A percentile compares a stretch with the other conserved stretches of the same genome.
Evolutionary conservation across 2,329 filamentous ascomycete genomes (phyloP).

Genomic region (Clarireedia hainanense): DNA sequence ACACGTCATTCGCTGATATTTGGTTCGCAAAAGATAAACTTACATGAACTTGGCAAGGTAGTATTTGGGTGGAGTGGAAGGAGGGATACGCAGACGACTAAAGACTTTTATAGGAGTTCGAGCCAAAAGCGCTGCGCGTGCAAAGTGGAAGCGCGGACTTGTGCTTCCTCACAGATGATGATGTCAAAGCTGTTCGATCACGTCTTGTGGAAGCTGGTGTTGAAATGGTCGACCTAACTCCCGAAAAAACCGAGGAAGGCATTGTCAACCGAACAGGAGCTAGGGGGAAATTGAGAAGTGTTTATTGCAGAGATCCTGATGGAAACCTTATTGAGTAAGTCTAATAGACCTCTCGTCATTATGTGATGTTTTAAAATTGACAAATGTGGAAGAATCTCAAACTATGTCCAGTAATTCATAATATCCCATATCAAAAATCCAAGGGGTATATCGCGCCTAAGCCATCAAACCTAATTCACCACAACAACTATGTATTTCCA

Average conservation of each 20-base stretch:
- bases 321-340: slow-evolving; percentile 52
- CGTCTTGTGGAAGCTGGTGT: slow-evolving; percentile 37
- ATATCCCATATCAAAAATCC: background rate
- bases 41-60: slow-evolving; percentile 45
- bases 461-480: background rate
- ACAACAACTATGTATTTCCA: background rate
- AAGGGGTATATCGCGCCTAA: slow-evolving; percentile 15
- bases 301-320: slow-evolving; percentile 55
- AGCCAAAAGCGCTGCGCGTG: slow-evolving; percentile 47
- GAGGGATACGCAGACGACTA: no score
- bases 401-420: slow-evolving; percentile 11
- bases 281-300: slow-evolving; percentile 43
- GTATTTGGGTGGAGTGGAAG: background rate
- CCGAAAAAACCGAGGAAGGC: slow-evolving; percentile 34
- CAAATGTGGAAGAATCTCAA: slow-evolving; percentile 12
- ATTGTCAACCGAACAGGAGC: slow-evolving; percentile 50
- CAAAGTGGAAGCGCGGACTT: slow-evolving; percentile 50
- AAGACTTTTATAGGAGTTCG: slow-evolving; percentile 38
- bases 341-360: background rate
- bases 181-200: slow-evolving; percentile 39
- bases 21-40: slow-evolving; percentile 52
- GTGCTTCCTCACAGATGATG: slow-evolving; percentile 48
- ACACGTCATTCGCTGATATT: slow-evolving; percentile 47
- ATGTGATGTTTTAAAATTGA: background rate
- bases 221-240: slow-evolving; percentile 33